Evolutionary conservation across 495 filamentous ascomycete species (phyloP), one percentile per base, ranked within the genome.

Genomic region (Neurospora sp.): DNA sequence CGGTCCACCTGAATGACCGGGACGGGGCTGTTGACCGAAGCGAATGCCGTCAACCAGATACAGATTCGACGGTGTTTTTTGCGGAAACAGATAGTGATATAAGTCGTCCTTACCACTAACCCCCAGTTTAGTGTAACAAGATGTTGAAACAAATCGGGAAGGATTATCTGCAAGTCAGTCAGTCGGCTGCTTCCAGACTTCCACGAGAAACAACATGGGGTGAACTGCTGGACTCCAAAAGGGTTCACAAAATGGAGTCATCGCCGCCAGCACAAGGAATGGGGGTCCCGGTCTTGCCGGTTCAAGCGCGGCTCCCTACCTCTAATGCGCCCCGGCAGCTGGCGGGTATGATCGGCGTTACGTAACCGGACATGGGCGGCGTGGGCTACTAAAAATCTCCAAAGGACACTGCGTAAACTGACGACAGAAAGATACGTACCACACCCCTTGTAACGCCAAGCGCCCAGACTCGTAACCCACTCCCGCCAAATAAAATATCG

Each of bases 341-440:
- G 70, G 27, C 75, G 71, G 75, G 73, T 76, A 76, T 71, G 54
- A 71, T 46, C 75, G 75, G 75, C 72, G 69, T 76, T 74, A 76
- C 66, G 44, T 75, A 79, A 79, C 75, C 71, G 70, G 54, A 35
- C 54, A 66, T 66, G 54, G 54, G 54, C 27, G 54, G 54, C 54
- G 54, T 66, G 54, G 54, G 23, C 73, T 27, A 12, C 35, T 41
- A 23, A 39, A 48, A 72, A 71, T 69, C 69, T 69, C 71, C 73
- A 73, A 75, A 44, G 27, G 31, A n/a, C n/a, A n/a, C n/a, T n/a
- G n/a, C n/a, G n/a, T n/a, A n/a, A n/a, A n/a, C n/a, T n/a, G n/a
- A n/a, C n/a, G n/a, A n/a, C n/a, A n/a, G n/a, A n/a, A n/a, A n/a
- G n/a, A n/a, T n/a, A n/a, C n/a, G n/a, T n/a, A n/a, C n/a, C n/a